Base-by-base conservation (phyloP, 805 yeast species). In the Candida corydali region DNA sequence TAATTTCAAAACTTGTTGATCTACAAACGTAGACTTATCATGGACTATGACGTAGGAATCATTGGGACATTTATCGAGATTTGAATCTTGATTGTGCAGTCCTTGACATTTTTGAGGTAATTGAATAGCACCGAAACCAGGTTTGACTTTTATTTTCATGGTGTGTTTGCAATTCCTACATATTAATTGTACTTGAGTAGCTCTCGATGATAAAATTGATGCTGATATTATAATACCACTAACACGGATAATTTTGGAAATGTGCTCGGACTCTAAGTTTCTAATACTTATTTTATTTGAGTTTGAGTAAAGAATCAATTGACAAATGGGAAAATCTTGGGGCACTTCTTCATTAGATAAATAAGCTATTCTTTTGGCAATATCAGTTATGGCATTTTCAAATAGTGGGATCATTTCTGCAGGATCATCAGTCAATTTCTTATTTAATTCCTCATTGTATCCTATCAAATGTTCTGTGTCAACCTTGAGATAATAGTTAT, bases 21-120 rank as follows among this genome's bases (percentile, higher is more conserved):
- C 98, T 37, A 93, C 82, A 59, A 89, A 93, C n/a, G 76, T 69
- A 2, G 96, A 87, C 54, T 86, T 85, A 57, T 93, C 98, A 61
- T 93, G 98, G 20, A 86, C 88, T 42, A 93, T 85, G 25, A 86
- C 76, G 52, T 88, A 93, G 2, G 99, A 98, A 50, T 91, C 96
- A 10, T 81, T 77, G 1, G 96, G 95, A 65, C 99, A 93, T 42
- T 69, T 65, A 16, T 69, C 71, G 31, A 75, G 78, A 4, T 76
- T 68, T 3, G 78, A 71, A 17, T 39, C 43, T 28, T 8, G 10
- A 42, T 65, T 63, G 41, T 65, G 70, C 12, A 59, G 47, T 15
- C 65, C 69, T 49, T 71, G 77, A 61, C 96, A 87, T 27, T 53
- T 57, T 20, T 75, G 73, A 10, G 96, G 96, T 44, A 84, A 65